Evolutionary conservation across 257 asterid genomes (phyloP).

Genomic region (Ballota nigra): DNA sequence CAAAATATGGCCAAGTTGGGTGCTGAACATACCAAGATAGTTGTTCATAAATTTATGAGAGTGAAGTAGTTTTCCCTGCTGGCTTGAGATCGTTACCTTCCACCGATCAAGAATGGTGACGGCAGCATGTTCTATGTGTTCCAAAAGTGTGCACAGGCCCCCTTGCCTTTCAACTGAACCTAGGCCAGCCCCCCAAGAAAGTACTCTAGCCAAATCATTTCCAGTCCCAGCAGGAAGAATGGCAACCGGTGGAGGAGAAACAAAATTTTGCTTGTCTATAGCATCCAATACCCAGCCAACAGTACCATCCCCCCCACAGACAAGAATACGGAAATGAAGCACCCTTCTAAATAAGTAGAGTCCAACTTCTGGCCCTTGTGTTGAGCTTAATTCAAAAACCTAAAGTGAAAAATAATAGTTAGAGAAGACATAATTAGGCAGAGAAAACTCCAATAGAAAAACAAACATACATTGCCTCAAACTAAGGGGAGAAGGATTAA

Average conservation of each 20-base stretch:
- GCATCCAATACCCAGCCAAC: slow-evolving; percentile 95
- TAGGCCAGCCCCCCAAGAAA: slow-evolving; percentile 96
- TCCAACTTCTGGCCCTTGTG: slow-evolving; percentile 91
- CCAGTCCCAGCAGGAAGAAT: slow-evolving; percentile 99
- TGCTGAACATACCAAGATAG: slow-evolving; percentile 73
- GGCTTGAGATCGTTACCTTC: slow-evolving; percentile 71
- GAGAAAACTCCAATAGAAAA: background rate
- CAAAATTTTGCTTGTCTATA: slow-evolving; percentile 82
- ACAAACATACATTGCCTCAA: background rate
- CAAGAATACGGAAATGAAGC: slow-evolving; percentile 88
- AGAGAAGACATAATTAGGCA: slow-evolving; percentile 11
- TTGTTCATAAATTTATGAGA: slow-evolving; percentile 81
- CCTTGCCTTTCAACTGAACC: slow-evolving; percentile 99
- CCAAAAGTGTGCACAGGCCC: slow-evolving; percentile 81
- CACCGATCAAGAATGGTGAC: slow-evolving; percentile 98
- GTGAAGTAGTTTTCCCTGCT: slow-evolving; percentile 63
- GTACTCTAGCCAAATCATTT: slow-evolving; percentile 97
- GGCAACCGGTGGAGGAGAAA: slow-evolving; percentile 99
- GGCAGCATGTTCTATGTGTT: slow-evolving; percentile 94
- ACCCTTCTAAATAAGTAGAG: slow-evolving; percentile 78
- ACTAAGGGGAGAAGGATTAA: background rate
- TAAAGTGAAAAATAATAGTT: slow-evolving; percentile 22
- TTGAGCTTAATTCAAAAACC: slow-evolving; percentile 87
- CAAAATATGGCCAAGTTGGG: slow-evolving; percentile 11
- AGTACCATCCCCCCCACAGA: slow-evolving; percentile 98